These are phyloP conservation scores for Colletotrichum orchidophilum DNA, from an alignment of 2,329 filamentous ascomycete genomes.

Conservation along the genomic window DNA sequence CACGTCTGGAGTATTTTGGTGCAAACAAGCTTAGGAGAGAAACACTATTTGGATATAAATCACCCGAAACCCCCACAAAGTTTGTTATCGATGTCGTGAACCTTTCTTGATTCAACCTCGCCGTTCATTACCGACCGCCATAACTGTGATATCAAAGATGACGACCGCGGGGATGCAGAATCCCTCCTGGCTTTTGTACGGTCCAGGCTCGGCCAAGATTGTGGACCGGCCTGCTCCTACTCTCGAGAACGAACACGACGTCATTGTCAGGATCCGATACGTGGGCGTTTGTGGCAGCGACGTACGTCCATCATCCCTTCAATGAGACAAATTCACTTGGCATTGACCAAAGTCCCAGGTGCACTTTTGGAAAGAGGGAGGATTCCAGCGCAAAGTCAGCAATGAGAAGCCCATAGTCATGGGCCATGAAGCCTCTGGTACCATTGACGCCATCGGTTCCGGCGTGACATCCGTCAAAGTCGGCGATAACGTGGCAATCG, in stretches of 20 bases:
- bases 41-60: background rate
- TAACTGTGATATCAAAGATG: background rate
- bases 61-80: background rate
- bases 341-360: background rate
- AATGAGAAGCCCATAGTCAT: constrained; percentile 48
- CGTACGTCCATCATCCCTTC: constrained; percentile 15
- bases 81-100: background rate
- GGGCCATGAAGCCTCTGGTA: constrained; percentile 67
- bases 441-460: constrained; percentile 71
- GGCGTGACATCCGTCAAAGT: constrained; percentile 64
- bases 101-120: background rate
- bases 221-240: constrained; percentile 35
- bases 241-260: constrained; percentile 39
- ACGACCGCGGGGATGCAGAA: constrained; percentile 26
- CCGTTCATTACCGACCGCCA: no score
- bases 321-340: no score
- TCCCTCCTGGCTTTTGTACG: constrained; percentile 37
- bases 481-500: constrained; percentile 82
- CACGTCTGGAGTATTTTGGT: background rate
- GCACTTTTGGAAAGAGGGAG: constrained; percentile 34
- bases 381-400: constrained; percentile 18
- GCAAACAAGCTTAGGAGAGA: background rate
- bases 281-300: constrained; percentile 42
- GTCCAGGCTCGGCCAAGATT: constrained; percentile 35
- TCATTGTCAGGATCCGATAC: constrained; percentile 38